Evolutionary conservation across 345 rosid genomes (phyloP).

Genomic region (Brassica carinata): DNA sequence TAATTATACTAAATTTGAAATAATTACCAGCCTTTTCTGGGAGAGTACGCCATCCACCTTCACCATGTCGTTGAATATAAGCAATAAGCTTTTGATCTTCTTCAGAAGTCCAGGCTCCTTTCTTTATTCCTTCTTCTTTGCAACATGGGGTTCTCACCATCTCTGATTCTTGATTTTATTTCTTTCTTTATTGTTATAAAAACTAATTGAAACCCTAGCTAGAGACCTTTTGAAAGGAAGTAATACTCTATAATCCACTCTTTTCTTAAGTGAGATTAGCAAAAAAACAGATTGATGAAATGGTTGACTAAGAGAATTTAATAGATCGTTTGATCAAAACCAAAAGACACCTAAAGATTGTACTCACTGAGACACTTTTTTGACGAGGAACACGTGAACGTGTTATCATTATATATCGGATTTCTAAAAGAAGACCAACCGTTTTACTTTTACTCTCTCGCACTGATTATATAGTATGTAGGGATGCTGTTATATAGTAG

Average conservation of each 20-base stretch:
- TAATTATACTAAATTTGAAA: not conserved
- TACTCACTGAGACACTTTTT: constrained; percentile 38
- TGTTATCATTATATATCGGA: constrained; percentile 16
- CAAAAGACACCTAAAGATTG: constrained; percentile 36
- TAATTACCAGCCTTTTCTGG: constrained; percentile 48
- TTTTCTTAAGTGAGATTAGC: not conserved
- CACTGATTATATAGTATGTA: not conserved
- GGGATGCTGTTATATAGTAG: constrained; percentile 21
- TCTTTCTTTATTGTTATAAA: not conserved
- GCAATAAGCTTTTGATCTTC: constrained; percentile 49
- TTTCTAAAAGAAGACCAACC: not conserved
- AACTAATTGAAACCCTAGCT: constrained; percentile 10
- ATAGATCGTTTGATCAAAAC: constrained; percentile 41
- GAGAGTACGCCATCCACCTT: constrained; percentile 54
- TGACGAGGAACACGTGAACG: constrained; percentile 27
- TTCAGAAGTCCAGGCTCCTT: constrained; percentile 51
- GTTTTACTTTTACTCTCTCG: not conserved
- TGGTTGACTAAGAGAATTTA: constrained; percentile 18
- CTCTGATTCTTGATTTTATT: constrained; percentile 8
- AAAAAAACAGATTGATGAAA: not conserved
- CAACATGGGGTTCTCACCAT: constrained; percentile 49
- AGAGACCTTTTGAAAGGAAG: not conserved
- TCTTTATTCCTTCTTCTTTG: constrained; percentile 41
- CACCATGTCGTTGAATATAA: constrained; percentile 41
- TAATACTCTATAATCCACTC: not conserved